A percentile compares a stretch with the other conserved stretches of the same genome.
Conservation (phyloP, 2,329 filamentous ascomycete species). For the Hypoxylon sp. region DNA sequence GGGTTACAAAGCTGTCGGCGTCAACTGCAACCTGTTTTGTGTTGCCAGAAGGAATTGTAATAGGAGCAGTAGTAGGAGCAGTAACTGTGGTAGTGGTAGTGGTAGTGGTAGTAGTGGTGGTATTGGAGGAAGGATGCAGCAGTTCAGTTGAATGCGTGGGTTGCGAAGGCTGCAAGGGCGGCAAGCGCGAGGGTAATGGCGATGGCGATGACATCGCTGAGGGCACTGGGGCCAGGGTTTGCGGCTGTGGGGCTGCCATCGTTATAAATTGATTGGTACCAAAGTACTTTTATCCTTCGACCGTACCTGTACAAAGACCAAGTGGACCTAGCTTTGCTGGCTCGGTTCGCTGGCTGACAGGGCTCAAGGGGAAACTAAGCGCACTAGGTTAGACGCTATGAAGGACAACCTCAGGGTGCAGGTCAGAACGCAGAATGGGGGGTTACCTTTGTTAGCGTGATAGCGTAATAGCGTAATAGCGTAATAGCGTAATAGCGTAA, state of each 20-base stretch:
- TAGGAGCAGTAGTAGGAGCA: too few relatives aligned
- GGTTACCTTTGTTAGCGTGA: conserved; percentile 12
- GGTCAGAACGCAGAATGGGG: neutral
- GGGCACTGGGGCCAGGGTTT: conserved; percentile 22
- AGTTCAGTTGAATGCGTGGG: conserved; percentile 21
- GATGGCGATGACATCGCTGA: conserved; percentile 37
- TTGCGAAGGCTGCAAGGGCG: conserved; percentile 16
- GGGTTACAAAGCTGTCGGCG: too few relatives aligned
- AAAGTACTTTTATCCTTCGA: too few relatives aligned
- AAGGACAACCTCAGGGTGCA: too few relatives aligned
- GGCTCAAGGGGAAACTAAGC: neutral
- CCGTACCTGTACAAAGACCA: neutral
- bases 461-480: conserved; percentile 10
- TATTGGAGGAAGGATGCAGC: conserved; percentile 21
- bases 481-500: neutral
- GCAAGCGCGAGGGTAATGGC: conserved; percentile 8
- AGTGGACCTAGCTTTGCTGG: neutral
- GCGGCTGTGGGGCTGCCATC: conserved; percentile 36
- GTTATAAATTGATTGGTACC: conserved; percentile 26
- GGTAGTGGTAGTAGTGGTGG: neutral
- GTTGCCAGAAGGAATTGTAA: too few relatives aligned
- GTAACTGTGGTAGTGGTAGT: conserved; percentile 5
- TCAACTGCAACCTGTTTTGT: too few relatives aligned
- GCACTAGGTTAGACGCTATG: neutral
- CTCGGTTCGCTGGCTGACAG: neutral